Conservation (phyloP, 345 rosid species). For the Fremontodendron californicum region DNA sequence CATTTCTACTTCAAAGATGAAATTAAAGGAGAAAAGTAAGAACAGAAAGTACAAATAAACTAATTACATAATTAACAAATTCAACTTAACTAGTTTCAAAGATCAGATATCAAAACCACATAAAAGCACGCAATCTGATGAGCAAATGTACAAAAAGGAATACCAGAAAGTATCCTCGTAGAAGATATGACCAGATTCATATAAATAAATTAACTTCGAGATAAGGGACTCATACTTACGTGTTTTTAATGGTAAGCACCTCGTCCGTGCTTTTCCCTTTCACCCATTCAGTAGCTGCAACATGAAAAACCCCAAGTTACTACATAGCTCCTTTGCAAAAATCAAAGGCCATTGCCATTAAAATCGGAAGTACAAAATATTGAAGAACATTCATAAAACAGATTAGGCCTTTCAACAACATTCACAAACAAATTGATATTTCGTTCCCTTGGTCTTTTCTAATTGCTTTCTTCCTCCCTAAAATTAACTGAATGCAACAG, state of each 20-base stretch:
- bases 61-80: neutral
- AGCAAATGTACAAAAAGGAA: neutral
- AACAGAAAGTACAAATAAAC: neutral
- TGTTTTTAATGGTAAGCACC: constrained; percentile 79
- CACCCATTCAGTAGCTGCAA: constrained; percentile 83
- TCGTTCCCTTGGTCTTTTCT: neutral
- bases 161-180: neutral
- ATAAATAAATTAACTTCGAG: neutral
- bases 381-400: neutral
- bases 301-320: neutral
- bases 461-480: neutral
- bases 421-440: neutral
- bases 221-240: constrained; percentile 44
- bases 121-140: neutral
- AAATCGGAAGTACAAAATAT: neutral
- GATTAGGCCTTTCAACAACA: neutral
- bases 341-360: neutral
- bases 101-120: neutral
- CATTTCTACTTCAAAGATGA: neutral
- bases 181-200: neutral
- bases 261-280: constrained; percentile 91
- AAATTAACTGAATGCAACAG: neutral
- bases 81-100: neutral
- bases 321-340: neutral
- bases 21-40: neutral